Base-by-base conservation (phyloP, 148 eudicot species). In the Chenopodium suecicum region DNA sequence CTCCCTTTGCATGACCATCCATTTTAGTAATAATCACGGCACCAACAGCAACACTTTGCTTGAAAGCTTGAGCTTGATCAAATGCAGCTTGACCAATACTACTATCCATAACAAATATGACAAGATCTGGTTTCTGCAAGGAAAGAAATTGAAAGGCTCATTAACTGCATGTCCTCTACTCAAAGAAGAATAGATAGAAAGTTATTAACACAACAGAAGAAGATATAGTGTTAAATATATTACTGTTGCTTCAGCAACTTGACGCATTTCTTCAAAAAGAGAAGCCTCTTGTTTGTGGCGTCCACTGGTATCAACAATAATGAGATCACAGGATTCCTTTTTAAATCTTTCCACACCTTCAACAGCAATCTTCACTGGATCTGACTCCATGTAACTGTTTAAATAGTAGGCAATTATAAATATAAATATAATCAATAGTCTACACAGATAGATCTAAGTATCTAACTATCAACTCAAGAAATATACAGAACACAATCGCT, bases 1-100 rank as follows among this genome's bases (percentile, higher is more conserved):
- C 99, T 85, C 99, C 99, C 90, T 96, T 96, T 41, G 97, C 99
- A 90, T 94, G 99, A 73, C 99, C 98, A 87, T 96, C 99, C 99
- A 96, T 96, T 84, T 96, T 96, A 62, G 99, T 96, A 56, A 96
- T 84, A 80, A 96, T 96, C 85, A 96, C 99, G 79, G 99, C 98
- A 71, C 99, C 99, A 85, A 96, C 99, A 20, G 99, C 92, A 87
- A 96, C 99, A 88, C 98, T 96, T 86, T 96, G 98, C 88, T 89
- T 94, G 82, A 96, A 96, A 46, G 99, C 99, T 85, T 89, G 94
- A 81, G 98, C 99, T 90, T 96, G 99, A 84, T 90, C 99, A 86
- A 88, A 94, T 75, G 99, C 99, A 77, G 98, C 97, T 91, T 94
- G 98, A 85, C 99, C 99, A 89, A 96, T 96, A 83, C 99, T 96